Conservation (phyloP, 148 eudicot genomes). For the Nepenthes mirabilis region DNA sequence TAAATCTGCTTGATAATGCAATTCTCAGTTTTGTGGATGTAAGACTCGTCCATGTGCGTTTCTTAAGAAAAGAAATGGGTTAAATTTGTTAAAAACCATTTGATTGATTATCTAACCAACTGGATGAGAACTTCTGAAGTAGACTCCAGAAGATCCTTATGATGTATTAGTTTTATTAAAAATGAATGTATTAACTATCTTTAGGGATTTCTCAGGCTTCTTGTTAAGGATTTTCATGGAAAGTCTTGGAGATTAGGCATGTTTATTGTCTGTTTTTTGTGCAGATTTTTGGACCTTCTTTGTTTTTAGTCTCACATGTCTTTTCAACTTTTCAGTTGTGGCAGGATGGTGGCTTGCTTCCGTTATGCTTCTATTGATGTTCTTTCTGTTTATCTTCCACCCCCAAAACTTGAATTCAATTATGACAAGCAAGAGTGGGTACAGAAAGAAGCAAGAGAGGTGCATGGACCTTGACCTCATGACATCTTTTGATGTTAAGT, state of each 20-base stretch:
- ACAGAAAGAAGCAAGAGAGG: conserved; percentile 62
- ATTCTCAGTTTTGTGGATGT: too few species aligned
- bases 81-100: too few species aligned
- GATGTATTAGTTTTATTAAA: too few species aligned
- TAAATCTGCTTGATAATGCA: too few species aligned
- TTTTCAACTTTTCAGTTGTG: conserved; percentile 46
- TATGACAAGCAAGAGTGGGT: conserved; percentile 70
- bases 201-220: too few species aligned
- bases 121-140: too few species aligned
- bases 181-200: too few species aligned
- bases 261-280: background rate
- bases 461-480: conserved; percentile 9
- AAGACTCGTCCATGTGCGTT: too few species aligned
- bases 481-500: background rate
- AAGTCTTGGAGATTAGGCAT: background rate
- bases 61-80: too few species aligned
- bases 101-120: too few species aligned
- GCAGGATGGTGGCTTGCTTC: conserved; percentile 97
- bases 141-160: too few species aligned
- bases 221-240: too few species aligned
- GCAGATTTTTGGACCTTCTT: conserved; percentile 1
- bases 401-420: conserved; percentile 65
- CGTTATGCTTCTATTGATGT: conserved; percentile 94
- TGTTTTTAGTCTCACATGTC: conserved; percentile 2
- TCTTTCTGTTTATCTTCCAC: conserved; percentile 85